Base-by-base conservation (phyloP, 148 eudicot genomes). In the Persicaria maculosa region DNA sequence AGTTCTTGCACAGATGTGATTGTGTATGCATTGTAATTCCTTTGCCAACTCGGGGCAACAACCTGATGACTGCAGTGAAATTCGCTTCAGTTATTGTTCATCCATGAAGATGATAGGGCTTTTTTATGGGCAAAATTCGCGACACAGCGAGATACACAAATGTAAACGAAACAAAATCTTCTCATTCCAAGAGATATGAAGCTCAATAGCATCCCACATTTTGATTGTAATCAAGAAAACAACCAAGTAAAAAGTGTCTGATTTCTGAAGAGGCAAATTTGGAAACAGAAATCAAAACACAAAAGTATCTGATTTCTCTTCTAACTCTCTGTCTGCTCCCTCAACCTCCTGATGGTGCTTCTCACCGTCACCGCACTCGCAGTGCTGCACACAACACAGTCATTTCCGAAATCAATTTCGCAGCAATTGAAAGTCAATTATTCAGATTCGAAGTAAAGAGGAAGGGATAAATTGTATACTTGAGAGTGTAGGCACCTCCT, bases 401-500 rank as follows among this genome's bases (percentile, higher is more conserved):
- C 44, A 36, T 8, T 52, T 0, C 47, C 5, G 9, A 53, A 5
- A 47, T 65, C 71, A 36, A 44, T 40, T n/a, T 19, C 10, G 7
- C 5, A 25, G 4, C 17, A 46, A 65, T 25, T 9, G 6, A 65
- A 65, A 65, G 16, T 20, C 16, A 25, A 65, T 43, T 31, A 17
- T 36, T 36, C 25, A 36, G 7, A 12, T 6, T 65, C 11, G 44
- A 46, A 46, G 17, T 16, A 1, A 9, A 52, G 57, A 16, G 15
- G 10, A 7, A 5, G 54, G 22, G 46, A 58, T 50, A 0, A 6
- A 9, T 10, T n/a, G 7, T 46, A 45, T 61, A 74, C 77, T 92
- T 92, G 80, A 92, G 80, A 8, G 97, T 92, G 87, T 92, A 92
- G 64, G 97, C 97, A 75, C 97, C 97, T 78, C 97, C 97, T n/a